Evolutionary conservation across 768 basidiomycete genomes (phyloP).

Genomic region (Lentinula sp.): DNA sequence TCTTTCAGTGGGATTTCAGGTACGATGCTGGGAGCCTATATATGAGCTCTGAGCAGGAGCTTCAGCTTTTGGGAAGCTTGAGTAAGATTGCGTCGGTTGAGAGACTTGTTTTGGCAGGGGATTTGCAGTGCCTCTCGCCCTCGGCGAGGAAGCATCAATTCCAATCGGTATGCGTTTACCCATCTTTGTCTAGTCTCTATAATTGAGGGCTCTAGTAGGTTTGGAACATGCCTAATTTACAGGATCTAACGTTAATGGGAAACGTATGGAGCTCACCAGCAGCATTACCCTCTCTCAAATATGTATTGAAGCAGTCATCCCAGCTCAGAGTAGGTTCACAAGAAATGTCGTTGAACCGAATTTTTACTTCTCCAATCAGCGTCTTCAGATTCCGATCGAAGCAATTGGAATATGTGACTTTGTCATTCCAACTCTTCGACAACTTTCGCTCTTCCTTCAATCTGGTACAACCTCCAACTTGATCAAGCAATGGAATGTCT

Average conservation of each 20-base stretch:
- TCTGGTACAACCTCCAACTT: conserved; percentile 30
- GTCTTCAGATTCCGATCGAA: conserved; percentile 42
- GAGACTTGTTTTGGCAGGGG: conserved; percentile 31
- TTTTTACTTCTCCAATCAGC: conserved; percentile 17
- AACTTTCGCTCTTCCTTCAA: conserved; percentile 33
- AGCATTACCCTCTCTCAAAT: conserved; percentile 16
- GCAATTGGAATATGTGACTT: conserved; percentile 29
- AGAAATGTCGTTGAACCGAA: not conserved
- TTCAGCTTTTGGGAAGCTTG: conserved; percentile 29
- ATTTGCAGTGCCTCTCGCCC: not conserved
- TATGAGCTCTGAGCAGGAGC: conserved; percentile 29
- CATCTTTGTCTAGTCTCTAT: not conserved
- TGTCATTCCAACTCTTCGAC: conserved; percentile 34
- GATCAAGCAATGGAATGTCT: conserved; percentile 28
- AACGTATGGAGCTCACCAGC: conserved; percentile 21
- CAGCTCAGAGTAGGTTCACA: conserved; percentile 19
- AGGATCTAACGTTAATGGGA: conserved; percentile 21
- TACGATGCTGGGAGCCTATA: conserved; percentile 18
- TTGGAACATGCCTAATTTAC: conserved; percentile 22
- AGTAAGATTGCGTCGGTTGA: conserved; percentile 30
- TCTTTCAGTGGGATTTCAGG: conserved; percentile 33
- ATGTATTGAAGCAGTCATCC: conserved; percentile 21
- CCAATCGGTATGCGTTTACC: not conserved
- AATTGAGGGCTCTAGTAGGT: conserved; percentile 13
- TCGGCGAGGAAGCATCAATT: not conserved